These are phyloP conservation scores for Mariannaea elegans DNA, from an alignment of 2,329 filamentous ascomycete genomes.

Conservation along the genomic window DNA sequence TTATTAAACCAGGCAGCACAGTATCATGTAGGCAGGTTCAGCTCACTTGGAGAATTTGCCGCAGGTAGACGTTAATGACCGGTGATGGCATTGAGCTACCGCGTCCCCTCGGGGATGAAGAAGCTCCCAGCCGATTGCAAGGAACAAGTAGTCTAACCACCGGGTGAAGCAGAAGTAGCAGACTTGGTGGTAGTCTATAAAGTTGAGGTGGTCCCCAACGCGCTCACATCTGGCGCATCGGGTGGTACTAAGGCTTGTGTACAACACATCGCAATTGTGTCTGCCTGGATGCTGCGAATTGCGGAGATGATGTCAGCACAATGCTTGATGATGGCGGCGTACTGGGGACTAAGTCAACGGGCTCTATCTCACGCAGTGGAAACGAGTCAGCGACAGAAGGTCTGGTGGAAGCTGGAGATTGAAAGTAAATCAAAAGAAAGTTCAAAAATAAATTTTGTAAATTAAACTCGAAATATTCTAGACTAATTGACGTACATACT, in stretches of 20 bases:
- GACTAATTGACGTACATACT: too few species aligned
- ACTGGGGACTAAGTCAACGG: conserved; percentile 49
- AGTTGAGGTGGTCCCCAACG: conserved; percentile 40
- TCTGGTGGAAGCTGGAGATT: too few species aligned
- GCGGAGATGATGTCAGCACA: conserved; percentile 44
- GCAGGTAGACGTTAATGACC: not conserved
- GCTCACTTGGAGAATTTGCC: not conserved
- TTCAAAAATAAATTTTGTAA: too few species aligned
- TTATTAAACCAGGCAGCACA: not conserved
- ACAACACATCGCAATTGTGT: conserved; percentile 42
- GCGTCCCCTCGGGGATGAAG: not conserved
- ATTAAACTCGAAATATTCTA: too few species aligned
- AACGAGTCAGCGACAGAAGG: conserved; percentile 45
- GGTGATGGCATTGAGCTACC: not conserved
- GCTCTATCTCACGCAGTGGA: conserved; percentile 49
- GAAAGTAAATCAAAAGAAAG: too few species aligned
- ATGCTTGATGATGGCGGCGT: conserved; percentile 42
- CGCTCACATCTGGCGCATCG: conserved; percentile 47
- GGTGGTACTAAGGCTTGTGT: conserved; percentile 38
- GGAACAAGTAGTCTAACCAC: conserved; percentile 42
- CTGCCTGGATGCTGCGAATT: conserved; percentile 46
- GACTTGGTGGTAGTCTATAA: conserved; percentile 40
- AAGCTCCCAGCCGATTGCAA: conserved; percentile 18
- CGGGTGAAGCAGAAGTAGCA: conserved; percentile 50
- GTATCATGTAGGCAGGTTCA: conserved; percentile 24